phyloP scores from a whole-genome alignment of 2,329 filamentous ascomycete species.

The Neonectria neomacrospora region DNA sequence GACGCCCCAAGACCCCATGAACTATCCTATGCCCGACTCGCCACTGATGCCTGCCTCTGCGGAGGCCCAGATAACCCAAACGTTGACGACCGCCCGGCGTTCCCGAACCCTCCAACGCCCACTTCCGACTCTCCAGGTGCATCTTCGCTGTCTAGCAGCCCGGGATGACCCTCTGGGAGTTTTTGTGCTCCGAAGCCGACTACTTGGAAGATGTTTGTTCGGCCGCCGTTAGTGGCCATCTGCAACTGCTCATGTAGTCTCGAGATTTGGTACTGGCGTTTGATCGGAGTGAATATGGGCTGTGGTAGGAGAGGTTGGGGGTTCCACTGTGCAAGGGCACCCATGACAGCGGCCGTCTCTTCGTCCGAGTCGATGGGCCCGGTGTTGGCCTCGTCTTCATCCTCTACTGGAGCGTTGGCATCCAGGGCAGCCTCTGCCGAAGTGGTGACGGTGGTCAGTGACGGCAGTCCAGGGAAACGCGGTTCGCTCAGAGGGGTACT shows the following conservation, averaged over 20 bases:
- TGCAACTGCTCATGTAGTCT: conserved; percentile 73
- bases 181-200: conserved; percentile 66
- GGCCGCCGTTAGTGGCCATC: conserved; percentile 73
- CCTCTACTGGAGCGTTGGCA: conserved; percentile 89
- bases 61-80: conserved; percentile 56
- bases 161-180: conserved; percentile 61
- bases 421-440: conserved; percentile 87
- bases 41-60: conserved; percentile 59
- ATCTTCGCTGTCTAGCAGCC: conserved; percentile 61
- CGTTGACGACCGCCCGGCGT: conserved; percentile 54
- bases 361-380: conserved; percentile 93
- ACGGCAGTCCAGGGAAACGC: conserved; percentile 27
- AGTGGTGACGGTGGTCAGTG: conserved; percentile 25
- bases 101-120: conserved; percentile 51
- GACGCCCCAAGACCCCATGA: not conserved
- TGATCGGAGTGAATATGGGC: conserved; percentile 69
- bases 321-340: conserved; percentile 77
- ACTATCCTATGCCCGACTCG: conserved; percentile 56
- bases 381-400: conserved; percentile 82
- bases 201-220: conserved; percentile 73
- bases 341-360: conserved; percentile 90
- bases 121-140: conserved; percentile 68
- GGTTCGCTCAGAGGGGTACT: conserved; percentile 50
- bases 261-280: conserved; percentile 70
- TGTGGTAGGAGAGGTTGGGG: conserved; percentile 82